A percentile compares a stretch with the other conserved stretches of the same genome.
Conservation (phyloP, 2,329 filamentous ascomycete species). For the Paecilomyces sp. region DNA sequence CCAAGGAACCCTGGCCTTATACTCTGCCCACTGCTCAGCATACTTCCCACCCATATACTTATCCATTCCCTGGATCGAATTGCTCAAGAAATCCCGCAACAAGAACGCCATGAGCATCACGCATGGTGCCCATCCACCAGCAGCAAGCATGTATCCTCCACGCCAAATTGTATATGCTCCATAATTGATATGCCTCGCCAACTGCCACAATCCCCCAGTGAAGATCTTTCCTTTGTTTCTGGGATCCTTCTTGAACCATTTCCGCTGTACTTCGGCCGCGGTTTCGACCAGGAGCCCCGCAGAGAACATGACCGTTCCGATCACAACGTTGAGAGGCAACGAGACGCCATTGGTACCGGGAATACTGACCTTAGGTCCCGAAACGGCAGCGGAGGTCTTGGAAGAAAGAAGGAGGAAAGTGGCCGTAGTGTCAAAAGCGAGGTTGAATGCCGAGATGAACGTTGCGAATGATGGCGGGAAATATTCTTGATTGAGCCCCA, state of each 20-base stretch:
- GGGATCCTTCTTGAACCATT: conserved; percentile 44
- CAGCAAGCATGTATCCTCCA: conserved; percentile 41
- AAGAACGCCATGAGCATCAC: conserved; percentile 34
- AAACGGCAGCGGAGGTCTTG: not conserved
- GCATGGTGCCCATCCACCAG: conserved; percentile 43
- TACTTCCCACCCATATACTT: conserved; percentile 39
- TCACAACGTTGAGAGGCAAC: not conserved
- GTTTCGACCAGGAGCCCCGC: conserved; percentile 50
- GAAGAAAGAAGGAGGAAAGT: not conserved
- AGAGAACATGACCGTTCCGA: conserved; percentile 43
- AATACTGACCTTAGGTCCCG: not conserved
- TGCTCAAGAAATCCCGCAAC: conserved; percentile 38
- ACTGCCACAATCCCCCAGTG: conserved; percentile 41
- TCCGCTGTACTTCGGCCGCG: conserved; percentile 51
- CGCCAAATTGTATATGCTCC: conserved; percentile 47
- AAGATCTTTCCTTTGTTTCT: conserved; percentile 48
- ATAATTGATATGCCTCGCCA: conserved; percentile 50
- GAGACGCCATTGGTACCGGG: not conserved
- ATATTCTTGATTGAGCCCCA: not conserved
- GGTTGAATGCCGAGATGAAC: not conserved
- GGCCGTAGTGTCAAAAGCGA: not conserved
- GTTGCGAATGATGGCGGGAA: not conserved
- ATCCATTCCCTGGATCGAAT: conserved; percentile 42
- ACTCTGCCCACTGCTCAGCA: not conserved
- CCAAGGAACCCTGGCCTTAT: not conserved